These are phyloP conservation scores for Clitoria ternatea DNA, from an alignment of 306 rosid genomes.

Conservation along the genomic window DNA sequence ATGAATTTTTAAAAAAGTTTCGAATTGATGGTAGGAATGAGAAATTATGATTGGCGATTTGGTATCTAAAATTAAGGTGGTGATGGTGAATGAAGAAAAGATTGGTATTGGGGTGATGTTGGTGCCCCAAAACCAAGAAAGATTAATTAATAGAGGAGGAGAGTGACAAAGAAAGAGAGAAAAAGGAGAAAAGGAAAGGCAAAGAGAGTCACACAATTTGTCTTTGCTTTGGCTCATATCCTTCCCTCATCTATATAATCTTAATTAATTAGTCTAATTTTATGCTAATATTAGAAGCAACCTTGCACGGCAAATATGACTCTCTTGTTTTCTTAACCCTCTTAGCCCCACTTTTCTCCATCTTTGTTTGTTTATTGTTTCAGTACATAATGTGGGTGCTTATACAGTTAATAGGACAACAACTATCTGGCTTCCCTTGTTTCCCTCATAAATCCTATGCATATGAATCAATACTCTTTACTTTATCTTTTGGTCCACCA, in stretches of 20 bases:
- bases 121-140: conserved; percentile 60
- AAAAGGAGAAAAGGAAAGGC: conserved; percentile 6
- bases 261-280: background rate
- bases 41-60: conserved; percentile 1
- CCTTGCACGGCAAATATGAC: conserved; percentile 45
- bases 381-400: conserved; percentile 30
- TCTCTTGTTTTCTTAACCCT: conserved; percentile 52
- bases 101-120: conserved; percentile 45
- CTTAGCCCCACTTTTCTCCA: conserved; percentile 31
- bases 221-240: conserved; percentile 27
- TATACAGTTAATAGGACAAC: conserved; percentile 36
- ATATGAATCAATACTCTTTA: conserved; percentile 4
- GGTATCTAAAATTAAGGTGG: background rate
- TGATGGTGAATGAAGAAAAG: conserved; percentile 20
- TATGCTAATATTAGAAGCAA: conserved; percentile 16
- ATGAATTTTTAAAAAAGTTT: background rate
- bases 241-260: background rate
- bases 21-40: background rate
- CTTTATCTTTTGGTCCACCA: conserved; percentile 36
- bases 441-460: conserved; percentile 30
- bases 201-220: conserved; percentile 45
- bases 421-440: conserved; percentile 25
- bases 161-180: conserved; percentile 52
- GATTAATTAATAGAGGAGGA: conserved; percentile 38
- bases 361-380: conserved; percentile 36